A percentile compares a stretch with the other conserved stretches of the same genome.
Conservation (phyloP, 2,329 filamentous ascomycete species). For the Lecanicillium sp. region DNA sequence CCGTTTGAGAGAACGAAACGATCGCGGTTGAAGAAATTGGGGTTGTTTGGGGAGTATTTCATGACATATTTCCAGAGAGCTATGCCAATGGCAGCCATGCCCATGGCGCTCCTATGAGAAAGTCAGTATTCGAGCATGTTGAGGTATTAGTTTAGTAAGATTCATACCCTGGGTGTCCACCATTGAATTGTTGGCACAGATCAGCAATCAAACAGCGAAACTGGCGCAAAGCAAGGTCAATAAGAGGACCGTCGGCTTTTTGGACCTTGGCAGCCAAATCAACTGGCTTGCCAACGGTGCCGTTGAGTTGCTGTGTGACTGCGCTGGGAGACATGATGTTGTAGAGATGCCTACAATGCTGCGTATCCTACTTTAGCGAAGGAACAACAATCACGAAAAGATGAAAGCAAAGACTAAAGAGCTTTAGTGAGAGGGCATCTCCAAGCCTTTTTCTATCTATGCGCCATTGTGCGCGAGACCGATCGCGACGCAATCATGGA, state of each 20-base stretch:
- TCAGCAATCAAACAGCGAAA: constrained; percentile 59
- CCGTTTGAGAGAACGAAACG: constrained; percentile 55
- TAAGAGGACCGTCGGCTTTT: constrained; percentile 12
- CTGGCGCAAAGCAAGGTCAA: constrained; percentile 46
- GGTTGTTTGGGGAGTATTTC: constrained; percentile 47
- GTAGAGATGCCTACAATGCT: too few relatives aligned
- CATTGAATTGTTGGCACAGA: constrained; percentile 61
- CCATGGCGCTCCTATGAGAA: constrained; percentile 35
- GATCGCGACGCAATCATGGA: too few relatives aligned
- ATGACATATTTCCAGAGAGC: constrained; percentile 54
- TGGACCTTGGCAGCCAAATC: constrained; percentile 2
- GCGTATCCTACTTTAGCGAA: too few relatives aligned
- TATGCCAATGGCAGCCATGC: constrained; percentile 54
- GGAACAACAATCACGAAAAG: too few relatives aligned
- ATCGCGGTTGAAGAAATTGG: constrained; percentile 52
- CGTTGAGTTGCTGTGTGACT: not conserved
- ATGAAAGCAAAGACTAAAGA: too few relatives aligned
- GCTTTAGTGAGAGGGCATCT: too few relatives aligned
- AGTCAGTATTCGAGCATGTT: not conserved
- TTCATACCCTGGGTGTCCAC: constrained; percentile 60
- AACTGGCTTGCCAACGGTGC: constrained; percentile 25
- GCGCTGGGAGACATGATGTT: constrained; percentile 1
- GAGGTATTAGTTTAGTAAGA: not conserved
- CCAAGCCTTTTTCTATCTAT: too few relatives aligned
- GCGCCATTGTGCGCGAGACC: too few relatives aligned